A percentile compares a stretch with the other conserved stretches of the same genome.
Conservation (phyloP, 2,329 filamentous ascomycete genomes). For the Alternaria viburni region DNA sequence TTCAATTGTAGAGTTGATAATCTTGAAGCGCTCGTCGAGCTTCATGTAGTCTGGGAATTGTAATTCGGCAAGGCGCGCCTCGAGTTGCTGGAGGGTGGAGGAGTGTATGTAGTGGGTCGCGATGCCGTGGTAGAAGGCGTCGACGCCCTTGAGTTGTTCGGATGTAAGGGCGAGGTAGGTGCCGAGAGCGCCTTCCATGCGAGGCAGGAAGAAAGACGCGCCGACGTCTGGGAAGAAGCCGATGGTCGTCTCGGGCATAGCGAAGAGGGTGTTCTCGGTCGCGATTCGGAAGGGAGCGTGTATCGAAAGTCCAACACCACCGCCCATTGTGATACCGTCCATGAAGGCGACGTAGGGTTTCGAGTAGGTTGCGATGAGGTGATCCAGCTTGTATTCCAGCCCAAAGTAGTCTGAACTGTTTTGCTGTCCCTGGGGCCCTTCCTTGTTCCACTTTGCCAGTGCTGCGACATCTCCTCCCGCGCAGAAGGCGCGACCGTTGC, state of each 20-base stretch:
- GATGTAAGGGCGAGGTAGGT: constrained; percentile 95
- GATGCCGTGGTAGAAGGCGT: constrained; percentile 88
- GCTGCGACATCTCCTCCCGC: constrained; percentile 89
- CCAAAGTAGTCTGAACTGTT: constrained; percentile 85
- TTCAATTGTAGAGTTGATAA: constrained; percentile 87
- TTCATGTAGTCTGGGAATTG: constrained; percentile 80
- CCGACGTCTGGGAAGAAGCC: constrained; percentile 99
- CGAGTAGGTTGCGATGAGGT: constrained; percentile 88
- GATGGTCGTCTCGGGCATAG: constrained; percentile 98
- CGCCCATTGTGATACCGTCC: constrained; percentile 98
- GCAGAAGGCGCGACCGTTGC: constrained; percentile 85
- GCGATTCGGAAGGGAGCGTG: constrained; percentile 97
- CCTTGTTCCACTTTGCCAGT: constrained; percentile 75
- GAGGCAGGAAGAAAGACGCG: constrained; percentile 91
- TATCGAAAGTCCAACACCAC: constrained; percentile 90
- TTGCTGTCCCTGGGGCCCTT: constrained; percentile 72
- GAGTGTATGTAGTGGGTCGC: constrained; percentile 98
- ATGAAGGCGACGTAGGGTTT: constrained; percentile 96
- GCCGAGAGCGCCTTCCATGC: constrained; percentile 84
- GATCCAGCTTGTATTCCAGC: constrained; percentile 94
- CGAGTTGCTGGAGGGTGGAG: constrained; percentile 78
- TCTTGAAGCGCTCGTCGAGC: constrained; percentile 66
- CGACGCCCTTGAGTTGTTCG: constrained; percentile 78
- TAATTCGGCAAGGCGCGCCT: constrained; percentile 85
- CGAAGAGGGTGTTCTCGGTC: constrained; percentile 92